A percentile compares a stretch with the other conserved stretches of the same genome.
phyloP scores from a whole-genome alignment of 1,284 basidiomycete species.

The Pseudozyma sp. region DNA sequence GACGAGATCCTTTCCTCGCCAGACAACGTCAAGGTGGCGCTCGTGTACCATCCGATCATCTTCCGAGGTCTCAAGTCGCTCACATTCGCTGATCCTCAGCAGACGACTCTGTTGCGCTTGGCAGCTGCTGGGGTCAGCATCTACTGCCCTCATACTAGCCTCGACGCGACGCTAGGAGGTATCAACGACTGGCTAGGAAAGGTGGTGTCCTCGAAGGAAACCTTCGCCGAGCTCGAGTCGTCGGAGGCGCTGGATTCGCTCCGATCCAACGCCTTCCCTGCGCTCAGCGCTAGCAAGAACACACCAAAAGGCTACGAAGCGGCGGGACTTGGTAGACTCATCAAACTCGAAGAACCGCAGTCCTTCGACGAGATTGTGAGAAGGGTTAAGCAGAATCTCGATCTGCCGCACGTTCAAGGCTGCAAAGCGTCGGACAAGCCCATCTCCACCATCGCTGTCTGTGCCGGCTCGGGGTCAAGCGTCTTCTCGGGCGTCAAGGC shows the following conservation, averaged over 20 bases:
- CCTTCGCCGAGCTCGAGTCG: slow-evolving; percentile 23
- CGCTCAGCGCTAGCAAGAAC: slow-evolving; percentile 21
- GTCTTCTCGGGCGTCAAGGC: slow-evolving; percentile 54
- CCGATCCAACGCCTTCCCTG: slow-evolving; percentile 3
- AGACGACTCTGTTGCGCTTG: slow-evolving; percentile 81
- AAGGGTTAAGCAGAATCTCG: slow-evolving; percentile 48
- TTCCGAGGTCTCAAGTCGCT: slow-evolving; percentile 83
- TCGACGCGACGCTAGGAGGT: slow-evolving; percentile 84
- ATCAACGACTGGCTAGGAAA: slow-evolving; percentile 74
- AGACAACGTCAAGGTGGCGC: slow-evolving; percentile 72
- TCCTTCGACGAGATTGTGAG: slow-evolving; percentile 38
- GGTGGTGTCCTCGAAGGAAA: slow-evolving; percentile 32
- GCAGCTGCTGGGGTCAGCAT: slow-evolving; percentile 84
- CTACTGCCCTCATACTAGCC: slow-evolving; percentile 86
- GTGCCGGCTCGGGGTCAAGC: slow-evolving; percentile 62
- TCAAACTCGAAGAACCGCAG: slow-evolving; percentile 23
- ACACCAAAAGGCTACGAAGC: slow-evolving; percentile 26
- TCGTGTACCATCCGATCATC: slow-evolving; percentile 82
- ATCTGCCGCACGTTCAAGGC: slow-evolving; percentile 35
- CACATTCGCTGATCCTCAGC: slow-evolving; percentile 82
- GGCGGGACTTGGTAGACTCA: slow-evolving; percentile 48
- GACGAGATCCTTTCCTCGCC: slow-evolving; percentile 58
- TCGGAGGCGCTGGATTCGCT: slow-evolving; percentile 4
- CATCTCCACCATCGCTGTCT: slow-evolving; percentile 59
- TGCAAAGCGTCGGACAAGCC: slow-evolving; percentile 34